Base-by-base conservation (phyloP, 345 rosid species). In the Pugionium cornutum region DNA sequence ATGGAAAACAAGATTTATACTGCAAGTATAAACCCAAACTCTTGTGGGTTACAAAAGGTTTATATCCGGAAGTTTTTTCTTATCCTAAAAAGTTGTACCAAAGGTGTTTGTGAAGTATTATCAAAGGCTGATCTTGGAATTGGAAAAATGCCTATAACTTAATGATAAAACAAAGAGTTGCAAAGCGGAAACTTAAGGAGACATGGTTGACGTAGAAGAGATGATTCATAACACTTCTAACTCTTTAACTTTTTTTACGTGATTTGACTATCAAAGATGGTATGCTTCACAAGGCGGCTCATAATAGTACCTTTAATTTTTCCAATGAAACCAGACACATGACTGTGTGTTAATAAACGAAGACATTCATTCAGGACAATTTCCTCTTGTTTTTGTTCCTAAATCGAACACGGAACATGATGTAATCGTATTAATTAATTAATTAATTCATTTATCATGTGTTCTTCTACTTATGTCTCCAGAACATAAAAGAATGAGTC, bases 171-270 rank as follows among this genome's bases (percentile, higher is more conserved):
- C 0, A 7, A 8, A 48, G n/a, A 51, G 48, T 44, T 3, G 9
- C 5, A 1, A 34, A 55, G 45, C n/a, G 2, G 33, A 69, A 69
- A 53, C 42, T 62, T 45, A 4, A 53, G 68, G 42, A 70, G 56
- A 62, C 62, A 62, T 53, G 55, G 49, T 53, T 63, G 75, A 70
- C 75, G 63, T 70, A 54, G 36, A 70, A 70, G 75, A 70, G 62
- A 70, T 62, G 68, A 53, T 45, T 62, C 50, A 34, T 18, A 59
- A 45, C 54, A 35, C 48, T 61, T 52, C 1, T 25, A 27, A 7
- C 43, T 35, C 32, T 60, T n/a, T n/a, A n/a, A 4, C 0, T 31
- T 18, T 4, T 44, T 33, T 44, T 11, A 31, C 18, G 64, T 59
- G 18, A 32, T 9, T 44, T 59, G 52, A 44, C 41, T 7, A 61